phyloP scores from a whole-genome alignment of 2,329 filamentous ascomycete species.

The Xylariaceae sp. region DNA sequence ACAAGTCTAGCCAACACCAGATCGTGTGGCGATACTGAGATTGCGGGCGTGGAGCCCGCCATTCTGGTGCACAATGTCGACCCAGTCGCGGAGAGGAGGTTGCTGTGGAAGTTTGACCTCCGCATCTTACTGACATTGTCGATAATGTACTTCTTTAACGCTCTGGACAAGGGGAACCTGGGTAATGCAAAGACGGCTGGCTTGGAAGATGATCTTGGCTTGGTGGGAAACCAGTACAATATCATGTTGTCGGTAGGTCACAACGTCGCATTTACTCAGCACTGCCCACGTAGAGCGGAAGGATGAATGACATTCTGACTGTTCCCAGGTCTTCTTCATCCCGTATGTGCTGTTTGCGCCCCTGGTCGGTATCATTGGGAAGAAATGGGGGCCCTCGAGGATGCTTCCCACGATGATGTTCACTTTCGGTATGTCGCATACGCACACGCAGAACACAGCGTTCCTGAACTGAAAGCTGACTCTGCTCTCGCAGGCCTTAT shows the following conservation, averaged over 20 bases:
- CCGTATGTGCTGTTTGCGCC: constrained; percentile 64
- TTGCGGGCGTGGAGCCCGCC: neutral
- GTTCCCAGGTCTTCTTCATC: constrained; percentile 48
- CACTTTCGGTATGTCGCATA: constrained; percentile 37
- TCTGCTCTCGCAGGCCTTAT: constrained; percentile 32
- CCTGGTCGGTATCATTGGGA: constrained; percentile 56
- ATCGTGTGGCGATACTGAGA: neutral
- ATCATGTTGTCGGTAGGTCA: constrained; percentile 26
- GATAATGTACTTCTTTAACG: constrained; percentile 5
- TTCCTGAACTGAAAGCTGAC: neutral
- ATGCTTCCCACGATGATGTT: constrained; percentile 59
- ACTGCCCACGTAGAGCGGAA: too few species aligned
- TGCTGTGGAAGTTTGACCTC: constrained; percentile 4
- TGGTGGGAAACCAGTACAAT: constrained; percentile 59
- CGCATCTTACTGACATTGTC: constrained; percentile 1
- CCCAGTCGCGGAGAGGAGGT: constrained; percentile 1
- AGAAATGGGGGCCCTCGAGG: constrained; percentile 56
- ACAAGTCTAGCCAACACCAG: neutral
- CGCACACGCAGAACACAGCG: neutral
- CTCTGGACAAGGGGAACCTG: constrained; percentile 5
- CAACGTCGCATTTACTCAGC: constrained; percentile 34
- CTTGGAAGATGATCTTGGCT: constrained; percentile 37
- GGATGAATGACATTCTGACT: too few species aligned
- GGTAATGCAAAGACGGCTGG: constrained; percentile 3
- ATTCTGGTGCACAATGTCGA: constrained; percentile 3